Evolutionary conservation across 164 flowering plant species (phyloP).

Genomic region (Dillenia suffruticosa): DNA sequence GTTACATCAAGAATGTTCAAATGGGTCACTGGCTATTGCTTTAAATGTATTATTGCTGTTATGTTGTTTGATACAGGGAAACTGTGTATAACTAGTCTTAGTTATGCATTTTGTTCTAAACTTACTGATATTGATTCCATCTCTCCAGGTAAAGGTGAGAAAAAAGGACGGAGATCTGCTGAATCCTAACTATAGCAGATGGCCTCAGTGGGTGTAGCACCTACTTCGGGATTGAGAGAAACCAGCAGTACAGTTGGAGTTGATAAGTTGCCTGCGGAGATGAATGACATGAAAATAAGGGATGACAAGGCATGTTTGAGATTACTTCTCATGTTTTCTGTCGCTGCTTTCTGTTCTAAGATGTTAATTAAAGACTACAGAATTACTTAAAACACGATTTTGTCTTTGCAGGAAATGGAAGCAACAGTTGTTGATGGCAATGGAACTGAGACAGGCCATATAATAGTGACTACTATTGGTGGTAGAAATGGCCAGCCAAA

Average conservation of each 20-base stretch:
- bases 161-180: too few species aligned
- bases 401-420: slow-evolving; percentile 45
- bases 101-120: too few species aligned
- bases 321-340: too few species aligned
- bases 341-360: too few species aligned
- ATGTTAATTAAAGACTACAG: neutral
- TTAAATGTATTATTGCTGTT: too few species aligned
- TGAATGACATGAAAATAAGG: slow-evolving; percentile 78
- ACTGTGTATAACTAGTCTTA: too few species aligned
- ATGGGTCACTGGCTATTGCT: too few species aligned
- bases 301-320: slow-evolving; percentile 43
- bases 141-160: too few species aligned
- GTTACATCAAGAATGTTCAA: too few species aligned
- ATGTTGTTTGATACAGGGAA: too few species aligned
- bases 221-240: slow-evolving; percentile 46
- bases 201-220: slow-evolving; percentile 52
- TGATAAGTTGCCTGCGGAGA: slow-evolving; percentile 72
- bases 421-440: slow-evolving; percentile 57
- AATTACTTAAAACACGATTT: neutral
- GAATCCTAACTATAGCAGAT: slow-evolving; percentile 14
- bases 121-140: too few species aligned
- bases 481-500: slow-evolving; percentile 65
- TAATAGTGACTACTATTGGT: slow-evolving; percentile 67
- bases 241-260: slow-evolving; percentile 35
- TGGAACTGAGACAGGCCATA: slow-evolving; percentile 72